Evolutionary conservation across 805 yeast genomes (phyloP).

Genomic region (Myxozyma neotropica): DNA sequence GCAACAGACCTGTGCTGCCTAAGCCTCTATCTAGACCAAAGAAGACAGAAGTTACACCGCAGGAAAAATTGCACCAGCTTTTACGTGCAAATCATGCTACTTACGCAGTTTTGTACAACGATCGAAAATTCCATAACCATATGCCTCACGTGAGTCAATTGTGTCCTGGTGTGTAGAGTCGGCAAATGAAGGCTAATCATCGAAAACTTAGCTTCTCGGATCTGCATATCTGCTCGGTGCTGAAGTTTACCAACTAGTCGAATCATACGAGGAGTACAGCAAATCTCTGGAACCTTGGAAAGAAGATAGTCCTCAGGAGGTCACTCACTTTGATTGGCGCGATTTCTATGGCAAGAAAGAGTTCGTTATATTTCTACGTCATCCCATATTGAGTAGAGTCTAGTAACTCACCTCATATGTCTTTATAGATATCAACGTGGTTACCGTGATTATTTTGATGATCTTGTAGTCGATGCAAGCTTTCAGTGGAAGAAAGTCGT

Average conservation of each 20-base stretch:
- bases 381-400: not conserved
- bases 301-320: conserved; percentile 46
- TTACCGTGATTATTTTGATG: conserved; percentile 46
- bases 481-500: conserved; percentile 43
- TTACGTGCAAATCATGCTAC: conserved; percentile 41
- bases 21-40: conserved; percentile 2
- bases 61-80: conserved; percentile 39
- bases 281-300: conserved; percentile 41
- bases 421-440: conserved; percentile 40
- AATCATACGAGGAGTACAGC: conserved; percentile 39
- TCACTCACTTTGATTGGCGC: conserved; percentile 43
- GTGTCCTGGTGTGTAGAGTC: too few relatives aligned
- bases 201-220: conserved; percentile 32
- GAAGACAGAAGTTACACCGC: conserved; percentile 9
- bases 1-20: conserved; percentile 4
- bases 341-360: conserved; percentile 40
- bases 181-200: not conserved
- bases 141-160: conserved; percentile 39
- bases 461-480: conserved; percentile 40
- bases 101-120: conserved; percentile 40
- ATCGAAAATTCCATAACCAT: conserved; percentile 41
- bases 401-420: too few relatives aligned
- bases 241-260: conserved; percentile 38
- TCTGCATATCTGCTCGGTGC: conserved; percentile 47
- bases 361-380: conserved; percentile 9